phyloP scores from a whole-genome alignment of 1,139 yeast species.

The Candida buenavistaensis region DNA sequence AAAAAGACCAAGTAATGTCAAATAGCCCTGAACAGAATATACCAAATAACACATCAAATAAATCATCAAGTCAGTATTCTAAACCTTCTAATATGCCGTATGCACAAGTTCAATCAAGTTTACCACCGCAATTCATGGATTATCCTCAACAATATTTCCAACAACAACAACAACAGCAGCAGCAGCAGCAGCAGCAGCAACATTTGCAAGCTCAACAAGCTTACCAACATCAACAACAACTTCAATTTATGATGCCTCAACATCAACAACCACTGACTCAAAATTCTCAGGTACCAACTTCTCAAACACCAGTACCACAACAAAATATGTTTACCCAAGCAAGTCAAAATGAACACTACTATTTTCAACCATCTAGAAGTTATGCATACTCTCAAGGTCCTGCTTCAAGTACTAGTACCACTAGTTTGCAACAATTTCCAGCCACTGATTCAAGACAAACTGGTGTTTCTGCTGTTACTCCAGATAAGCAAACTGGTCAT shows the following conservation, averaged over 20 bases:
- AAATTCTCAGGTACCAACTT: too few species aligned
- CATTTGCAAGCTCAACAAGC: conserved; percentile 6
- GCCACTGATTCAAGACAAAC: conserved; percentile 5
- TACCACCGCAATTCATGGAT: conserved; percentile 8
- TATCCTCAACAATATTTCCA: conserved; percentile 9
- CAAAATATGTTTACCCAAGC: conserved; percentile 4
- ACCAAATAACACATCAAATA: conserved; percentile 2
- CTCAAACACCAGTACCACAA: conserved; percentile 3
- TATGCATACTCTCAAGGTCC: conserved; percentile 3
- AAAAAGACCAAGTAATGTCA: conserved; percentile 10
- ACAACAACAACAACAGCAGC: conserved; percentile 6
- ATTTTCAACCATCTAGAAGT: conserved; percentile 5
- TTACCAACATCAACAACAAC: conserved; percentile 4
- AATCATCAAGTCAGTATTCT: conserved; percentile 1
- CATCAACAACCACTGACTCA: conserved; percentile 5
- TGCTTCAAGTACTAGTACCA: conserved; percentile 3
- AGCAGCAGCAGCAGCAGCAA: conserved; percentile 8
- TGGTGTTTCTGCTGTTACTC: conserved; percentile 1
- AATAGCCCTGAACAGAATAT: conserved; percentile 9
- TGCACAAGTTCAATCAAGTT: conserved; percentile 9
- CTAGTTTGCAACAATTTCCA: conserved; percentile 4
- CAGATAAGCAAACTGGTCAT: conserved; percentile 3
- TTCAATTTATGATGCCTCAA: conserved; percentile 6
- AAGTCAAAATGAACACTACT: conserved; percentile 5
- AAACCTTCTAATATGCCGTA: conserved; percentile 5